Evolutionary conservation across 495 filamentous ascomycete species (phyloP), one percentile per base, ranked within the genome.

Genomic region (Clavariopsis aquatica): DNA sequence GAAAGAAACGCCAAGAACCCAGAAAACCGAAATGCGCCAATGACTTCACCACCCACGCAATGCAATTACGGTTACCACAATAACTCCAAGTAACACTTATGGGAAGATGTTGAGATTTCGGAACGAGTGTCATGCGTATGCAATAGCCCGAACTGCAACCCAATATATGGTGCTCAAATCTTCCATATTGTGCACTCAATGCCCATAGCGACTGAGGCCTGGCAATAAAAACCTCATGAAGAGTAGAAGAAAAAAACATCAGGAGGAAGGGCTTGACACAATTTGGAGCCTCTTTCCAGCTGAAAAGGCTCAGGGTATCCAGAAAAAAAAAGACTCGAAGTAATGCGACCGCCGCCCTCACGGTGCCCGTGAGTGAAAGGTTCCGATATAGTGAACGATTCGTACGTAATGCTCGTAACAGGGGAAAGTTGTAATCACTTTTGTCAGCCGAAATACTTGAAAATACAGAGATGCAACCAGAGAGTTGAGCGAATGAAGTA

Each of bases 31-130:
- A 57, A 60, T 63, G 60, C 54, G 31, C 41, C 60, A 45, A 34
- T 13, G 29, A 28, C 54, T 49, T 51, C 56, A 60, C 62, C 66
- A 60, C 62, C 66, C 52, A 52, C 62, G 66, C 66, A 65, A 69
- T 69, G 66, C 66, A 69, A 65, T 51, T 52, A 58, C 31, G 31
- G 27, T 57, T 23, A 60, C 49, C 49, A 56, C 49, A 29, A 56
- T 29, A 51, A 63, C 60, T 63, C 60, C 51, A 59, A 60, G 36
- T 19, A 56, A 4, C 22, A 12, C 36, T 34, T 56, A 4, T 19
- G 2, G 24, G 36, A 45, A 23, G 53, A 54, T 26, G 36, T 36
- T 12, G 51, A 54, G 51, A 31, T 53, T n/a, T 53, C 27, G 23
- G 26, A 29, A 31, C 10, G 28, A 53, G 28, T 56, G 53, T 22